Evolutionary conservation across 768 basidiomycete species (phyloP), one percentile per base, ranked within the genome.

Genomic region (Phylloporus sp.): DNA sequence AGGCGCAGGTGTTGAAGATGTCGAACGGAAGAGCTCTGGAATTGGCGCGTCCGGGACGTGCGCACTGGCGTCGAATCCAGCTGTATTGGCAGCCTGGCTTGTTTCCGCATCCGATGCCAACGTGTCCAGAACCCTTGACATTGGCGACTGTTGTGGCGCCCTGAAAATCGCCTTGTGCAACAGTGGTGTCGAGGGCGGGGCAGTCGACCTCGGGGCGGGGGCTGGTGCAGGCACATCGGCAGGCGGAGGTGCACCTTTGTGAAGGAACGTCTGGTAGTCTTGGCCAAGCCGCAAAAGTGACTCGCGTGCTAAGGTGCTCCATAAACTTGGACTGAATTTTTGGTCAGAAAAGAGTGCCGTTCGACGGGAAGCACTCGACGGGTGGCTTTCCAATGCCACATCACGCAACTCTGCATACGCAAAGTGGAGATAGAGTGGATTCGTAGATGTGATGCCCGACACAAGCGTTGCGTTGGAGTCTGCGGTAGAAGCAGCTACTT

Each of bases 201-300:
- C 59, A 18, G 62, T 45, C 6, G 65, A 47, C 13, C 67, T 66
- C 7, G 65, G 43, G 2, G 72, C 64, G 7, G 62, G 50, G 2
- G 64, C 20, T n/a, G 75, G 61, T 7, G 57, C 44, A 18, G 56
- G 44, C 16, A 51, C 55, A 15, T 26, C 59, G 11, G 44, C 56
- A 31, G 28, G 71, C 52, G 63, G 45, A 9, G 70, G 60, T 1
- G 65, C 60, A 6, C 89, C 89, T n/a, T 80, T 72, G 1, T 80
- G 75, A 3, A 86, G 69, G 43, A 91, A 71, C 0, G 74, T 70
- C 58, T 86, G 86, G 54, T 90, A 90, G 64, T 92, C 87, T 1
- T 70, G 62, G 9, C 86, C 88, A 1, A 91, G 73, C 7, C 78
- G 62, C 10, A 86, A 60, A 2, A 92, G 73, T 8, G 78, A 73